Conservation (phyloP, 768 basidiomycete genomes). For the Leucocoprinus birnbaumii region DNA sequence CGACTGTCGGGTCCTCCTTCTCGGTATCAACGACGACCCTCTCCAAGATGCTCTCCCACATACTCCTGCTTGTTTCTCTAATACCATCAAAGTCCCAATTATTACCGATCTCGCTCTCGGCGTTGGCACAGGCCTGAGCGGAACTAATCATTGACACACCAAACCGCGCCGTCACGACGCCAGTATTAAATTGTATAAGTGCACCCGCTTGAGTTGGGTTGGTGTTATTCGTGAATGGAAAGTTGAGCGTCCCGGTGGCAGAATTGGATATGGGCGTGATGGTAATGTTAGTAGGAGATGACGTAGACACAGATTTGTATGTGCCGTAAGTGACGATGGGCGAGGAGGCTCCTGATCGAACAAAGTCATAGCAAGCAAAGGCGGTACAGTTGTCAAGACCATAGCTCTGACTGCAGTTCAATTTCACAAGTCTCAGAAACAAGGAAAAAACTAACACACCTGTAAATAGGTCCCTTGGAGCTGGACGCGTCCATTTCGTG, state of each 20-base stretch:
- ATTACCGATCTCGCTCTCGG: constrained; percentile 46
- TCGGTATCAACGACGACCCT: constrained; percentile 31
- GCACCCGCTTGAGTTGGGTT: constrained; percentile 42
- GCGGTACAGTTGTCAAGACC: constrained; percentile 47
- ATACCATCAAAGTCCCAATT: constrained; percentile 43
- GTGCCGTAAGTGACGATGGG: constrained; percentile 32
- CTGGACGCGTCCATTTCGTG: constrained; percentile 30
- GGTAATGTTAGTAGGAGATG: constrained; percentile 29
- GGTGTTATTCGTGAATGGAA: constrained; percentile 34
- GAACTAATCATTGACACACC: constrained; percentile 54
- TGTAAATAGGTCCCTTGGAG: constrained; percentile 44
- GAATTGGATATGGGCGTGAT: constrained; percentile 28
- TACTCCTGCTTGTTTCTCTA: constrained; percentile 29
- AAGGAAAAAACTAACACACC: constrained; percentile 20
- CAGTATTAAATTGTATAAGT: constrained; percentile 35
- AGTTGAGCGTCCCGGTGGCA: constrained; percentile 21
- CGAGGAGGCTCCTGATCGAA: constrained; percentile 20
- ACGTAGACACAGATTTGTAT: constrained; percentile 32
- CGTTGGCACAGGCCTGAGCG: constrained; percentile 55
- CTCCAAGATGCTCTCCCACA: constrained; percentile 43
- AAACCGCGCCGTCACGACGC: constrained; percentile 45
- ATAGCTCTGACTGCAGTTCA: constrained; percentile 33
- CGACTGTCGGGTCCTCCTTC: constrained; percentile 37
- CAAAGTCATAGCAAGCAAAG: constrained; percentile 47
- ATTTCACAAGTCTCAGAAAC: background rate